Conservation (phyloP, 2,329 filamentous ascomycete genomes). For the Didymella segeticola region DNA sequence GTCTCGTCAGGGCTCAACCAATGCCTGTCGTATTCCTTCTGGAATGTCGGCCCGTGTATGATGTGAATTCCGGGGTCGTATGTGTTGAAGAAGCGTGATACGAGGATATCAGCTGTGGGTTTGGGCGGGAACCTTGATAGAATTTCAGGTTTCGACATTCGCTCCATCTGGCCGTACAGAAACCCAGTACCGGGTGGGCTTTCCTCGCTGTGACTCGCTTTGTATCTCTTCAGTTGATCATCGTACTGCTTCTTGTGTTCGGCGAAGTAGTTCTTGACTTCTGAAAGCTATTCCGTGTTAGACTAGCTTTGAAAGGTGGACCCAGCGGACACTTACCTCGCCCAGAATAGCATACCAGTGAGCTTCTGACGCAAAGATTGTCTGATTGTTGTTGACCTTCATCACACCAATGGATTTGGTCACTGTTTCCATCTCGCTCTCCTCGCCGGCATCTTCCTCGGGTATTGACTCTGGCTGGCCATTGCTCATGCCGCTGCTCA, state of each 20-base stretch:
- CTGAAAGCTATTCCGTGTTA: slow-evolving; percentile 68
- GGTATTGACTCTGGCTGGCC: slow-evolving; percentile 62
- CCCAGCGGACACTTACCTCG: slow-evolving; percentile 47
- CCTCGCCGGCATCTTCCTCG: slow-evolving; percentile 60
- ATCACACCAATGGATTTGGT: slow-evolving; percentile 60
- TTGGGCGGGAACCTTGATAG: slow-evolving; percentile 81
- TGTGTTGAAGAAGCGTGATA: slow-evolving; percentile 90
- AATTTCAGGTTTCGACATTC: slow-evolving; percentile 77
- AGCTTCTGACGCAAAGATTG: slow-evolving; percentile 58
- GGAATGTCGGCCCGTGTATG: slow-evolving; percentile 76
- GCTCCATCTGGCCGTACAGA: slow-evolving; percentile 74
- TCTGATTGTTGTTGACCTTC: slow-evolving; percentile 59
- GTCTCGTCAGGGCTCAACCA: slow-evolving; percentile 78
- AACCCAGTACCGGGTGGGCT: slow-evolving; percentile 73
- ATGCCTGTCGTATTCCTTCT: slow-evolving; percentile 68
- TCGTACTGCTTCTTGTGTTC: slow-evolving; percentile 89
- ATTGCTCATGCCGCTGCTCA: slow-evolving; percentile 62
- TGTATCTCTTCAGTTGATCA: slow-evolving; percentile 77
- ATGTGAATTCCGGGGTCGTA: slow-evolving; percentile 68
- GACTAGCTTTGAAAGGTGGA: background rate
- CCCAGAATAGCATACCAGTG: slow-evolving; percentile 61
- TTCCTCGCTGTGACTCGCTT: slow-evolving; percentile 66
- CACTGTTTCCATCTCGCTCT: slow-evolving; percentile 68
- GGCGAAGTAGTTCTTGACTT: slow-evolving; percentile 90
- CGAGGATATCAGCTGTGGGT: slow-evolving; percentile 81